phyloP scores from a whole-genome alignment of 495 filamentous ascomycete species.

The Trichocladium antarcticum region DNA sequence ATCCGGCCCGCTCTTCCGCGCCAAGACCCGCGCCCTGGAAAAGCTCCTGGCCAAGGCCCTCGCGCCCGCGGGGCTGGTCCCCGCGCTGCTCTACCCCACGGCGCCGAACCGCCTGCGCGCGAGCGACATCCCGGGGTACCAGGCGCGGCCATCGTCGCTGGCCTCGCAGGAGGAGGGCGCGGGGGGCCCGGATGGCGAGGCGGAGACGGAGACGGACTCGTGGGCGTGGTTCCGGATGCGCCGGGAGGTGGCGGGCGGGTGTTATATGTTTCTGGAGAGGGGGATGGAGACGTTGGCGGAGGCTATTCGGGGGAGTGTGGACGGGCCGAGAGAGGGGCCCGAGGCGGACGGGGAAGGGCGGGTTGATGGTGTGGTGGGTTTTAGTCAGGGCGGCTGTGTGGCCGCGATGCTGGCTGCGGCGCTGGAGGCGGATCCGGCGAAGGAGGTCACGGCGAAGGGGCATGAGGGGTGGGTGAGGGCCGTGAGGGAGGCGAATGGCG shows the following conservation, averaged over 20 bases:
- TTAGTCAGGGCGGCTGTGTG: slow-evolving; percentile 58
- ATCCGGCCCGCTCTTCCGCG: slow-evolving; percentile 73
- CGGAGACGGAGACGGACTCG: slow-evolving; percentile 40
- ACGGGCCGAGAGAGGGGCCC: slow-evolving; percentile 36
- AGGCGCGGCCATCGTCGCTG: slow-evolving; percentile 4
- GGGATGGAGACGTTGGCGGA: slow-evolving; percentile 51
- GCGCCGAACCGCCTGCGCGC: slow-evolving; percentile 48
- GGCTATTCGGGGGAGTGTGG: slow-evolving; percentile 32
- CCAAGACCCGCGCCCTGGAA: slow-evolving; percentile 77
- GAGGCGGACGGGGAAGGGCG: not conserved
- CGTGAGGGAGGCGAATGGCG: slow-evolving; percentile 36
- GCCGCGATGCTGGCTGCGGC: slow-evolving; percentile 51
- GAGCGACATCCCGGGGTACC: slow-evolving; percentile 63
- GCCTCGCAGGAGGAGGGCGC: not conserved
- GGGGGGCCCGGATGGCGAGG: slow-evolving; percentile 21
- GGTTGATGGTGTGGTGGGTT: slow-evolving; percentile 65
- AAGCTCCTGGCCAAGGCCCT: slow-evolving; percentile 71
- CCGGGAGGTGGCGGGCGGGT: slow-evolving; percentile 47
- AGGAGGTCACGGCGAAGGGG: slow-evolving; percentile 18
- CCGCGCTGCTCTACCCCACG: slow-evolving; percentile 52
- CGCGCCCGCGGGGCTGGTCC: slow-evolving; percentile 42
- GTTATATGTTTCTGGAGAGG: slow-evolving; percentile 54
- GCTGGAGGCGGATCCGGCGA: slow-evolving; percentile 49
- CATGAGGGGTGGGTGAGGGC: slow-evolving; percentile 26
- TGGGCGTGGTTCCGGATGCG: slow-evolving; percentile 87